These are phyloP conservation scores for Syzygium oleosum DNA, from an alignment of 345 rosid genomes.

Conservation along the genomic window DNA sequence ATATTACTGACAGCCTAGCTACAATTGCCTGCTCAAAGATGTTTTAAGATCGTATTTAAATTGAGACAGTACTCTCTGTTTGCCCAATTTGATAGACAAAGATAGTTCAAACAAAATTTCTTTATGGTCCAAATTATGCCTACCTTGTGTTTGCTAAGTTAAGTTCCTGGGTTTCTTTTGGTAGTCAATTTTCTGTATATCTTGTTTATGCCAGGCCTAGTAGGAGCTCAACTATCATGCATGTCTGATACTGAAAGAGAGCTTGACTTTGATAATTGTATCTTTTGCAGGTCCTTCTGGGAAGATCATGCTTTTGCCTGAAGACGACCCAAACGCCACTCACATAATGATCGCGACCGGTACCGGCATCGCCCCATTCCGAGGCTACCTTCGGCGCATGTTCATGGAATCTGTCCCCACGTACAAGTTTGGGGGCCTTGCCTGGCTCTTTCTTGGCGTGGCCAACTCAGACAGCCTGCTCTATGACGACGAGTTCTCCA, in stretches of 20 bases:
- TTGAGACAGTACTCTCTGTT: background rate
- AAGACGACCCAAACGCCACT: slow-evolving; percentile 65
- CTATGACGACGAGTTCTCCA: slow-evolving; percentile 75
- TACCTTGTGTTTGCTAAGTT: background rate
- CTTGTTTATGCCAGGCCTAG: background rate
- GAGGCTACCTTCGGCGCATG: slow-evolving; percentile 95
- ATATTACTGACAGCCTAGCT: background rate
- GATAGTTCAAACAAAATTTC: background rate
- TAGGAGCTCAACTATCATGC: background rate
- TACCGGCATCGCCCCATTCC: slow-evolving; percentile 89
- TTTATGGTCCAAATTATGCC: background rate
- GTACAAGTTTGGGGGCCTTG: slow-evolving; percentile 80
- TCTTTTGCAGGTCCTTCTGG: slow-evolving; percentile 84
- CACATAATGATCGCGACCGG: slow-evolving; percentile 99
- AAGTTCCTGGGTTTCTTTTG: background rate
- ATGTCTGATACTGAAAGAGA: background rate
- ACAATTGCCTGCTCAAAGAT: background rate
- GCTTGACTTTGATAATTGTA: background rate
- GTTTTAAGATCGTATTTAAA: background rate
- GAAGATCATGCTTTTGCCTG: slow-evolving; percentile 97
- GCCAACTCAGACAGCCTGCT: slow-evolving; percentile 96
- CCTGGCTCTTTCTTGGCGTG: slow-evolving; percentile 99
- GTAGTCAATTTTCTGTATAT: background rate
- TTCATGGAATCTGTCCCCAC: slow-evolving; percentile 82
- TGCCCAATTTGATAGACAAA: background rate